Evolutionary conservation across 805 yeast species (phyloP).

Genomic region (Henningerozyma blattae): DNA sequence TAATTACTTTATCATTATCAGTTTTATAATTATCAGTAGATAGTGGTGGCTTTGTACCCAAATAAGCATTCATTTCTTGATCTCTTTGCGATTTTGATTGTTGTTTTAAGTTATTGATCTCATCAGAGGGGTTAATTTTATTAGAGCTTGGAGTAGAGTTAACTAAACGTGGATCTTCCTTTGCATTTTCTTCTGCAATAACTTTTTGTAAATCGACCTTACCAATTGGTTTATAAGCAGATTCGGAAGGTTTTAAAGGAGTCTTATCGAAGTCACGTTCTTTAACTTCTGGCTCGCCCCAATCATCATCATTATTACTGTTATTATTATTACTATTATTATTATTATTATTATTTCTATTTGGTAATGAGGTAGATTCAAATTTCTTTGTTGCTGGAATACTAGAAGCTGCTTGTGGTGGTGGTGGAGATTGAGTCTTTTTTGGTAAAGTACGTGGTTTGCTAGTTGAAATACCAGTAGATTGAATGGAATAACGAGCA

Average conservation of each 20-base stretch:
- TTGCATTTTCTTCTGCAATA: constrained; percentile 31
- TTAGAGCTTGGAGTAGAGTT: constrained; percentile 11
- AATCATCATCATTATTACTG: constrained; percentile 27
- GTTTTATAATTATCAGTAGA: constrained; percentile 5
- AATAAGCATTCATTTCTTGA: constrained; percentile 23
- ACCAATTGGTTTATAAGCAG: constrained; percentile 52
- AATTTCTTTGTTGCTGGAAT: constrained; percentile 12
- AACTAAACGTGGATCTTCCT: constrained; percentile 31
- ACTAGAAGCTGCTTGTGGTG: constrained; percentile 9
- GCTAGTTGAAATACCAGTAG: constrained; percentile 20
- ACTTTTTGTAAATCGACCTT: constrained; percentile 39
- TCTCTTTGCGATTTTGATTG: constrained; percentile 26
- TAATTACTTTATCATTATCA: constrained; percentile 32
- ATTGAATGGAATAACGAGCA: constrained; percentile 74
- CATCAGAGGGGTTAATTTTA: constrained; percentile 18
- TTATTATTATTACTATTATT: constrained; percentile 7
- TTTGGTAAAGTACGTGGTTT: constrained; percentile 5
- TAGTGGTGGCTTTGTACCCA: constrained; percentile 27
- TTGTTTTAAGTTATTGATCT: constrained; percentile 25
- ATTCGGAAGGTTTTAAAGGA: constrained; percentile 30
- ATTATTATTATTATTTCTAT: constrained; percentile 1
- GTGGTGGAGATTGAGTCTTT: constrained; percentile 12
- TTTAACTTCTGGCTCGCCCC: constrained; percentile 35
- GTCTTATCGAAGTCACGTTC: constrained; percentile 39
- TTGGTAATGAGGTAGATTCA: constrained; percentile 6